Evolutionary conservation across 805 yeast species (phyloP).

Genomic region (Tetrapisispora phaffii): DNA sequence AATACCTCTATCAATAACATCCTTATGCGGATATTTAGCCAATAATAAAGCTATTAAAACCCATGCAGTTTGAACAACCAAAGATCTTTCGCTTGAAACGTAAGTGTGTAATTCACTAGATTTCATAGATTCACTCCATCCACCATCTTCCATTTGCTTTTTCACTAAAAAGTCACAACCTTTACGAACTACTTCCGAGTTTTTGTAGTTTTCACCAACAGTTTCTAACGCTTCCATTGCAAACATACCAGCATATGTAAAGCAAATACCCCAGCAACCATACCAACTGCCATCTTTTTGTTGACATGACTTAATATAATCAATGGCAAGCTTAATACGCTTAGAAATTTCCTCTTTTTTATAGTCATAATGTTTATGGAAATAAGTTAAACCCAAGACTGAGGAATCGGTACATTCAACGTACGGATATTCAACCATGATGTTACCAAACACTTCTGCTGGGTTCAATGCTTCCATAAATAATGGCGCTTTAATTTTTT

Average conservation of each 20-base stretch:
- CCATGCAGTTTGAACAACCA: slow-evolving; percentile 91
- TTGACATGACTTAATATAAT: slow-evolving; percentile 63
- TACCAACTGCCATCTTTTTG: slow-evolving; percentile 88
- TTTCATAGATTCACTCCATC: slow-evolving; percentile 95
- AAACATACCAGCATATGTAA: slow-evolving; percentile 94
- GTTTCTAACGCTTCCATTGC: slow-evolving; percentile 85
- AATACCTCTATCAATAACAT: slow-evolving; percentile 55
- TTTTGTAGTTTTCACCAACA: slow-evolving; percentile 52
- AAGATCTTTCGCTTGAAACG: slow-evolving; percentile 51
- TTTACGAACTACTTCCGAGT: slow-evolving; percentile 48
- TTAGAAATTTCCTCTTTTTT: slow-evolving; percentile 50
- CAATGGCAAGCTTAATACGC: slow-evolving; percentile 67
- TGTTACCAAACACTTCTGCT: slow-evolving; percentile 95
- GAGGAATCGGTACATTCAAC: slow-evolving; percentile 97
- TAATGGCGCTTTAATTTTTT: slow-evolving; percentile 71
- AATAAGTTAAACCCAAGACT: slow-evolving; percentile 78
- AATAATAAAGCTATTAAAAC: slow-evolving; percentile 70
- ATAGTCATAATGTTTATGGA: slow-evolving; percentile 56
- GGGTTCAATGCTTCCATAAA: slow-evolving; percentile 74
- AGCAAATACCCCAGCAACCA: slow-evolving; percentile 97
- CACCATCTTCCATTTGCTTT: slow-evolving; percentile 80
- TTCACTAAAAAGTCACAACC: slow-evolving; percentile 81
- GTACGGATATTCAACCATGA: slow-evolving; percentile 97
- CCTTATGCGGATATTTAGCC: slow-evolving; percentile 67
- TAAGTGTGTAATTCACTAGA: slow-evolving; percentile 74